Base-by-base conservation (phyloP, 495 filamentous ascomycete genomes). In the Penicillium soppii region DNA sequence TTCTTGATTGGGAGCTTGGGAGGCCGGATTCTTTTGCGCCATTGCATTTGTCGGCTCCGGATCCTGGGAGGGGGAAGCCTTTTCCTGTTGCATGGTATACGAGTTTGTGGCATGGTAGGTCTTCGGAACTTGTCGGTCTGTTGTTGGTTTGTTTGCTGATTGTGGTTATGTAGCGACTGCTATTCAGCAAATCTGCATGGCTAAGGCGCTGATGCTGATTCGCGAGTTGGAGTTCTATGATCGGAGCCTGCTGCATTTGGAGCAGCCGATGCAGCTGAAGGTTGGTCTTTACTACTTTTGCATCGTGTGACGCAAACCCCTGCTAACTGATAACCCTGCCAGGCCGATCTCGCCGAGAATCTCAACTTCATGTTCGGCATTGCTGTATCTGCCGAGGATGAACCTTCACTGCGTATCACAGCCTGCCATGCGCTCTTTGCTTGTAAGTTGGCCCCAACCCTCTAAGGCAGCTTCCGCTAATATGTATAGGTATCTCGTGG, bases 1-100 rank as follows among this genome's bases (percentile, higher is more conserved):
- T 73, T 47, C 33, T 42, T 5, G 56, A 59, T 2, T 75, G 71
- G 71, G 69, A 73, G 49, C 20, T 42, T 1, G 45, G 44, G 12
- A 56, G 53, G 10, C 65, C 71, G 1, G 68, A 72, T 26, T 53
- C 54, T 0, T 73, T 75, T 48, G 58, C 54, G 29, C 70, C 71
- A 0, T 54, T 73, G 44, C 69, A 74, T 58, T 53, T 65, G 35
- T 63, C 69, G 3, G 54, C 53, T 22, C 57, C 65, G 7, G 67
- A 70, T 52, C 50, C 51, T 36, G 46, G 50, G 25, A 48, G 40
- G 5, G 69, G 68, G 5, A 67, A 69, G 22, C 69, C 69, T 6
- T 74, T 72, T 39, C 71, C 71, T 37, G 57, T 70, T 27, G 58
- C 68, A 40, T 70, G 63, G 66, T 74, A 65, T 51, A 71, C 63